Evolutionary conservation across 2,329 filamentous ascomycete species (phyloP).

Genomic region (Aureobasidium sp.): DNA sequence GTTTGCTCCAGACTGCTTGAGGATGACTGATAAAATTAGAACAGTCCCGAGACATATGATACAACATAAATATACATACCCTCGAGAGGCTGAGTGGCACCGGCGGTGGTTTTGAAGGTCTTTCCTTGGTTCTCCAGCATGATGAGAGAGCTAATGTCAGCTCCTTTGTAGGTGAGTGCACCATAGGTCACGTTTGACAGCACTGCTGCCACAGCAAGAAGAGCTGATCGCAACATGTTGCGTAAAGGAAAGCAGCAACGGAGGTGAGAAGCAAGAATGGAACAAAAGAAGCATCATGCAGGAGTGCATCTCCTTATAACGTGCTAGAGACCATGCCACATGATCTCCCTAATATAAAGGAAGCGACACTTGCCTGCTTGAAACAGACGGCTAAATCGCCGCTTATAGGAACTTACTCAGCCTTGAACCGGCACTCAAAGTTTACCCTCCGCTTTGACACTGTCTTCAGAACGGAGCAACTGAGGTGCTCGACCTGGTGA

Average conservation of each 20-base stretch:
- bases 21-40: constrained; percentile 21
- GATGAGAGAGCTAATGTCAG: constrained; percentile 41
- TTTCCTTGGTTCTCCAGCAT: constrained; percentile 38
- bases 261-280: neutral
- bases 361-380: neutral
- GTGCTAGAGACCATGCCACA: constrained; percentile 6
- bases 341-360: constrained; percentile 9
- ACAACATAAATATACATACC: neutral
- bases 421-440: neutral
- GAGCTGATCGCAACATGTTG: constrained; percentile 13
- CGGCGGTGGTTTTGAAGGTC: constrained; percentile 37
- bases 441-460: neutral
- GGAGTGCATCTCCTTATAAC: neutral
- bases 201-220: neutral
- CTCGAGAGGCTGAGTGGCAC: constrained; percentile 20
- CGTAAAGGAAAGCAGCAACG: neutral
- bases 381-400: constrained; percentile 9
- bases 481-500: no score
- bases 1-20: constrained; percentile 29
- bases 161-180: constrained; percentile 36
- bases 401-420: constrained; percentile 4
- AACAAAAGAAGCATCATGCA: neutral
- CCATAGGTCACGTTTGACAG: constrained; percentile 21
- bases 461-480: neutral
- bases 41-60: constrained; percentile 27